Conservation (phyloP, 257 asterid genomes). For the Perilla frutescens region DNA sequence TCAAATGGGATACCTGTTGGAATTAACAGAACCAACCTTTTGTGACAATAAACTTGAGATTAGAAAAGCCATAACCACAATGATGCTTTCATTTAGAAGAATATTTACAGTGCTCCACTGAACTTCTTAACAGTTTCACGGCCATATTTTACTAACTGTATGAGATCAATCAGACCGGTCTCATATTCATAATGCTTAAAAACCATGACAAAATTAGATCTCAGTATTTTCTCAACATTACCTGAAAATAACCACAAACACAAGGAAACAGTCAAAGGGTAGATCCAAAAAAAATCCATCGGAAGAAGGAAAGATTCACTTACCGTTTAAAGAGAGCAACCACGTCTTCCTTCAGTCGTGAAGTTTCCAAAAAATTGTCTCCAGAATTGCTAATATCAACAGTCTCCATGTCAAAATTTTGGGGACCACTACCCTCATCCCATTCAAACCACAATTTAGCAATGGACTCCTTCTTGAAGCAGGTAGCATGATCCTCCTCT, state of each 20-base stretch:
- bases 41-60: slow-evolving; percentile 5
- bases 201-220: background rate
- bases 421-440: slow-evolving; percentile 68
- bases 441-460: slow-evolving; percentile 98
- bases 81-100: slow-evolving; percentile 2
- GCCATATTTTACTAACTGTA: slow-evolving; percentile 9
- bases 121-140: background rate
- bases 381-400: slow-evolving; percentile 61
- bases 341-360: slow-evolving; percentile 69
- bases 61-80: background rate
- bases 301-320: slow-evolving; percentile 9
- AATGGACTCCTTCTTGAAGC: slow-evolving; percentile 90
- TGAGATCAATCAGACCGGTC: slow-evolving; percentile 1
- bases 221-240: slow-evolving; percentile 27
- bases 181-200: background rate
- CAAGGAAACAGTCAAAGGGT: background rate
- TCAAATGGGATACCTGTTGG: background rate
- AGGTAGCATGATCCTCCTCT: slow-evolving; percentile 79
- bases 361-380: slow-evolving; percentile 70
- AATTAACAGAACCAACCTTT: background rate
- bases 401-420: slow-evolving; percentile 68
- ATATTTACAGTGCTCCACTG: slow-evolving; percentile 28
- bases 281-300: background rate
- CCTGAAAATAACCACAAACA: slow-evolving; percentile 43
- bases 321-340: slow-evolving; percentile 62